Conservation (phyloP, 768 basidiomycete genomes). For the Phylloporus sp. region DNA sequence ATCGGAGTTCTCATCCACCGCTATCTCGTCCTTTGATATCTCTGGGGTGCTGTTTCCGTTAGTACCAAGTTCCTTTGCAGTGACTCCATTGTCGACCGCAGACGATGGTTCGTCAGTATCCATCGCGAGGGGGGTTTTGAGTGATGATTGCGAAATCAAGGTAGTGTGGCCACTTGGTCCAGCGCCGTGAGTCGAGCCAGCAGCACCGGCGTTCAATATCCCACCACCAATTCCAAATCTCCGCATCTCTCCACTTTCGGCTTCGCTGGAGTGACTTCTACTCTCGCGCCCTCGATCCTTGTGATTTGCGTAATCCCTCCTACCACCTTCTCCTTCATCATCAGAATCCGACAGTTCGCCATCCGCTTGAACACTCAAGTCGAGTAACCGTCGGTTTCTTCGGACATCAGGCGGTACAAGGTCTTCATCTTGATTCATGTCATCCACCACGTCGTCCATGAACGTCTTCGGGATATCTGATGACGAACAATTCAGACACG, state of each 20-base stretch:
- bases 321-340: slow-evolving; percentile 90
- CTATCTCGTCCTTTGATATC: slow-evolving; percentile 25
- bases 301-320: slow-evolving; percentile 64
- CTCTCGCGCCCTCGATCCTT: slow-evolving; percentile 47
- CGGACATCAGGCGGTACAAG: slow-evolving; percentile 73
- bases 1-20: slow-evolving; percentile 20
- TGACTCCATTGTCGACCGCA: slow-evolving; percentile 16
- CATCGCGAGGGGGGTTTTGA: slow-evolving; percentile 28
- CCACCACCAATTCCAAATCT: slow-evolving; percentile 69
- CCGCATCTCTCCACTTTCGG: slow-evolving; percentile 40
- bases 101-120: slow-evolving; percentile 32
- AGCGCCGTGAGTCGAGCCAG: slow-evolving; percentile 61
- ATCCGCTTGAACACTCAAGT: slow-evolving; percentile 77
- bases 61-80: slow-evolving; percentile 8
- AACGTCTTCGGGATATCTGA: slow-evolving; percentile 81
- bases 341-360: slow-evolving; percentile 96
- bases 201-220: slow-evolving; percentile 60
- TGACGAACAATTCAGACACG: neutral
- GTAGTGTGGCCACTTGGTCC: slow-evolving; percentile 72
- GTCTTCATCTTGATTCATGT: slow-evolving; percentile 80
- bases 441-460: slow-evolving; percentile 81
- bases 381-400: slow-evolving; percentile 71
- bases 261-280: slow-evolving; percentile 39
- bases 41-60: slow-evolving; percentile 14
- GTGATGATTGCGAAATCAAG: slow-evolving; percentile 28